Evolutionary conservation across 2,329 filamentous ascomycete species (phyloP), one percentile per base, ranked within the genome.

Genomic region (Botryotinia narcissicola): DNA sequence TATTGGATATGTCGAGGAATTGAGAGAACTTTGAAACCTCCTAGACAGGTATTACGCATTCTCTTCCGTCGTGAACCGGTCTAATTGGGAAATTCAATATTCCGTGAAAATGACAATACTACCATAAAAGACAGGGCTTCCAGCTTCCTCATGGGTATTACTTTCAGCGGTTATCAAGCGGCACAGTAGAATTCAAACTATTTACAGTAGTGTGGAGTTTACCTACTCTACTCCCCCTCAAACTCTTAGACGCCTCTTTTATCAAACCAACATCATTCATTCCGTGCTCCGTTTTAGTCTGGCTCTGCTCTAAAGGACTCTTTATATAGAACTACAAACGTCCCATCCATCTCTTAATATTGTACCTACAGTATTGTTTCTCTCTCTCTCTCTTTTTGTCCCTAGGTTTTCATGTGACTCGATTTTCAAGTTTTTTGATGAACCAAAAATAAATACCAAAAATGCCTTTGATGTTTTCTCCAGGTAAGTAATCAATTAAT

Each of bases 391-490:
- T 51, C 14, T 32, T 16, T 29, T 29, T 9, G 51, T 54, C 25
- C 20, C 37, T 22, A 14, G 29, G 20, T 35, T 35, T 48, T 25
- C 20, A 16, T 22, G 29, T 35, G 6, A 25, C 35, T 46, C 40
- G 8, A 46, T 46, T 32, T 46, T 14, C 61, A 46, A 14, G n/a
- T 6, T n/a, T 42, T 64, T 29, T 32, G 42, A 29, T 44, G 29
- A 35, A 29, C 32, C 12, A 5, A 5, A 54, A 2, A 54, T 54
- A 54, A 14, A 25, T 25, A 7, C 48, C 14, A 51, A 72, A 46
- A 10, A 72, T 72, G 71, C 71, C 71, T 29, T 72, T 72, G 9
- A 68, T 72, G 42, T n/a, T 72, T n/a, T 68, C 71, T 20, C 71
- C 71, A 72, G 71, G 71, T 72, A 69, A 29, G 70, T 71, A n/a